Evolutionary conservation across 306 rosid genomes (phyloP).

Genomic region (Abrus precatorius): DNA sequence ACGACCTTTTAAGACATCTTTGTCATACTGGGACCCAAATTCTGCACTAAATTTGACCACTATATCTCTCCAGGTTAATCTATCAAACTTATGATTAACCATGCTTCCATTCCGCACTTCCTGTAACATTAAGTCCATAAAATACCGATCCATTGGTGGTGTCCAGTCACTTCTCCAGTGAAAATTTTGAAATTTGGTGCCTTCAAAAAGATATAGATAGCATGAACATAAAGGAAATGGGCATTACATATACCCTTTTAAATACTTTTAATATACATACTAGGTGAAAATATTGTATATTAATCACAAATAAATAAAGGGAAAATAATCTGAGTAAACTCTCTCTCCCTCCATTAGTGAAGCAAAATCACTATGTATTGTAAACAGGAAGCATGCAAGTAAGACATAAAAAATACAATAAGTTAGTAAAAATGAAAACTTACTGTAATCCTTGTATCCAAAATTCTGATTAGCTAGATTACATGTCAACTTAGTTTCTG

Average conservation of each 20-base stretch:
- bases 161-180: constrained; percentile 60
- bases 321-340: neutral
- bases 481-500: constrained; percentile 41
- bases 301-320: neutral
- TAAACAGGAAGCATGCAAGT: neutral
- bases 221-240: neutral
- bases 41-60: constrained; percentile 63
- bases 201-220: constrained; percentile 47
- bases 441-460: constrained; percentile 46
- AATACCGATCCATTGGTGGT: constrained; percentile 61
- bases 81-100: constrained; percentile 53
- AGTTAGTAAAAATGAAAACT: constrained; percentile 36
- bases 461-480: constrained; percentile 41
- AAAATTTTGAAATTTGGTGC: constrained; percentile 43
- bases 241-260: neutral
- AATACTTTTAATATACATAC: neutral
- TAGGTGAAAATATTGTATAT: neutral
- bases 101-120: constrained; percentile 61
- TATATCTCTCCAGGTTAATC: constrained; percentile 64
- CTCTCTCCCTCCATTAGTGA: neutral
- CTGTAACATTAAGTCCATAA: constrained; percentile 67
- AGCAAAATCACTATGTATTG: neutral
- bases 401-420: neutral
- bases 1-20: constrained; percentile 57
- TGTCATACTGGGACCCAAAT: constrained; percentile 58